Evolutionary conservation across 805 yeast genomes (phyloP).

Genomic region (Saturnispora zaruensis): DNA sequence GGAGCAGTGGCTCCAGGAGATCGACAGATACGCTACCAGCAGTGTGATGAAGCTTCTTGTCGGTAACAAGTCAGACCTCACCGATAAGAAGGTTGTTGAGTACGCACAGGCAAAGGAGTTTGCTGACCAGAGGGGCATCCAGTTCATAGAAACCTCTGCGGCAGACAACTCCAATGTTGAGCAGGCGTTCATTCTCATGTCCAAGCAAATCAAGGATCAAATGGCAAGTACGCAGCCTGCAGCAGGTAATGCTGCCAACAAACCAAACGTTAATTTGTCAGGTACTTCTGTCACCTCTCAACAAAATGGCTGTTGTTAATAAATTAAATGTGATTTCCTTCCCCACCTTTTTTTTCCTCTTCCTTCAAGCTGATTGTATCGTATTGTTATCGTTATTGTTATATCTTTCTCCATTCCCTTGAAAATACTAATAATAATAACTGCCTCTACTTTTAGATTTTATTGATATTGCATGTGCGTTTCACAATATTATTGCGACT

Average conservation of each 20-base stretch:
- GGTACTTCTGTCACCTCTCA: constrained; percentile 51
- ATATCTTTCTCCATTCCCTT: not conserved
- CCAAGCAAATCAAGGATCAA: constrained; percentile 94
- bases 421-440: not conserved
- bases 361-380: not conserved
- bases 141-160: constrained; percentile 94
- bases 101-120: constrained; percentile 94
- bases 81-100: constrained; percentile 91
- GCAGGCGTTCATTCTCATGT: constrained; percentile 98
- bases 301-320: constrained; percentile 41
- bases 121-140: constrained; percentile 90
- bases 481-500: not conserved
- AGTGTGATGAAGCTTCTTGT: constrained; percentile 93
- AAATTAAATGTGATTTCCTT: not conserved
- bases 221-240: constrained; percentile 61
- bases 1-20: constrained; percentile 97
- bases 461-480: not conserved
- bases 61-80: constrained; percentile 92
- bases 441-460: not conserved
- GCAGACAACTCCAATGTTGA: constrained; percentile 93
- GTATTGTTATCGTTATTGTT: not conserved
- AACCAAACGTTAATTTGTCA: constrained; percentile 61
- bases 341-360: not conserved
- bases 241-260: constrained; percentile 31
- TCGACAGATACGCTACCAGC: constrained; percentile 95